A percentile compares a stretch with the other conserved stretches of the same genome.
These are phyloP conservation scores for Mycosarcoma mackinlayi DNA, from an alignment of 1,284 basidiomycete species.

Conservation along the genomic window DNA sequence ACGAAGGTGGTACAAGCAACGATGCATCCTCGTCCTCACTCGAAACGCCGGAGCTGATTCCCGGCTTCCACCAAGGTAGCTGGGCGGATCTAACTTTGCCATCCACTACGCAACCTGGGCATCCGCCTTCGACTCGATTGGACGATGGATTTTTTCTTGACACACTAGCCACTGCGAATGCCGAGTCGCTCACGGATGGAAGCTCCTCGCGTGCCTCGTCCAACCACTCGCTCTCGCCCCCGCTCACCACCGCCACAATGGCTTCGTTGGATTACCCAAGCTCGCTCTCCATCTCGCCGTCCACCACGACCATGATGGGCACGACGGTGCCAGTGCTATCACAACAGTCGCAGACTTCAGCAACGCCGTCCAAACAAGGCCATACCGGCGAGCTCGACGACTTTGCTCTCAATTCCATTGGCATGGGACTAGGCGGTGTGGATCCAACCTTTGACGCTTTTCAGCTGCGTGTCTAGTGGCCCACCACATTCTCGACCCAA, in stretches of 20 bases:
- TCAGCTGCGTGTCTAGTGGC: constrained; percentile 14
- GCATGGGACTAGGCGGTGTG: neutral
- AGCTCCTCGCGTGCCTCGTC: constrained; percentile 14
- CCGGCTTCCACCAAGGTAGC: neutral
- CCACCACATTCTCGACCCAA: too few relatives aligned
- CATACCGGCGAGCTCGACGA: neutral
- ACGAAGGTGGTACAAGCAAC: constrained; percentile 2
- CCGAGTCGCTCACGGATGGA: neutral
- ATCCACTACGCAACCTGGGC: neutral
- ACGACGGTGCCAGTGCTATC: neutral
- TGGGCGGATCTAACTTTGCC: constrained; percentile 1
- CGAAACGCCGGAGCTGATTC: constrained; percentile 1
- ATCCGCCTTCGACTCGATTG: neutral
- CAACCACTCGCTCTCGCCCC: constrained; percentile 29
- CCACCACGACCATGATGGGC: neutral
- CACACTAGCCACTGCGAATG: neutral
- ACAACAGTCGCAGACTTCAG: neutral
- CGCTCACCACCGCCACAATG: constrained; percentile 13
- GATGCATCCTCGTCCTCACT: neutral
- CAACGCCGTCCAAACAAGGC: neutral
- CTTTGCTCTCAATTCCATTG: neutral
- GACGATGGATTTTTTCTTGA: constrained; percentile 8
- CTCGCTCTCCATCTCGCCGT: neutral
- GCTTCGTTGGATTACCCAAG: constrained; percentile 14
- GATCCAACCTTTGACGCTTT: constrained; percentile 5